Evolutionary conservation across 257 asterid species (phyloP).

Genomic region (Solanum acaule): DNA sequence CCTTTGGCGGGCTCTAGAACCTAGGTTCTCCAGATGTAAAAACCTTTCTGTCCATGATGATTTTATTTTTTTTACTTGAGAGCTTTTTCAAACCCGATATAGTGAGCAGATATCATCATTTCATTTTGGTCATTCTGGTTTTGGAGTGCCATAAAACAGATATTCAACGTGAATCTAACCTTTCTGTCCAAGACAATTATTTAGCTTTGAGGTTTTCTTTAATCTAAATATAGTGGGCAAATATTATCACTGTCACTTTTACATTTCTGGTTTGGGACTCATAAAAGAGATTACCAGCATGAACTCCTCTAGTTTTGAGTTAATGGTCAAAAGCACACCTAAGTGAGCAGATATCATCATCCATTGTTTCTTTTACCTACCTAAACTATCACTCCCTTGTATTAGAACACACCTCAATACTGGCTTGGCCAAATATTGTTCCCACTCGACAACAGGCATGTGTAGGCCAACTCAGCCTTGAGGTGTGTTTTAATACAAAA

Average conservation of each 20-base stretch:
- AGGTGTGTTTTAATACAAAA: background rate
- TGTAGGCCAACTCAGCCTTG: background rate
- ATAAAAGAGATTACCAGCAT: background rate
- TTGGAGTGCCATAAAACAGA: background rate
- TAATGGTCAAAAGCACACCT: background rate
- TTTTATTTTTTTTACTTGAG: background rate
- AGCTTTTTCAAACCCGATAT: background rate
- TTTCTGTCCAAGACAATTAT: background rate
- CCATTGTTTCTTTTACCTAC: background rate
- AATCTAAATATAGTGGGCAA: background rate
- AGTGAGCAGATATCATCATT: background rate
- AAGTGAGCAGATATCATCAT: too few relatives aligned
- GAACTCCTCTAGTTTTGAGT: background rate
- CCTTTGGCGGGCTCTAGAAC: background rate
- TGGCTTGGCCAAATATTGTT: background rate
- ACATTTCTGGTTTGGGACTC: background rate
- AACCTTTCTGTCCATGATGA: background rate
- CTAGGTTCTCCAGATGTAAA: background rate
- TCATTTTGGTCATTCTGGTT: background rate
- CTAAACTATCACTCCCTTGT: background rate
- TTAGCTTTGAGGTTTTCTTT: background rate
- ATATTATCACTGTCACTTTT: background rate
- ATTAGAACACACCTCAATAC: background rate
- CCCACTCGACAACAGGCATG: background rate
- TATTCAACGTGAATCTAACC: background rate